Conservation (phyloP, 331 rosid genomes). For the Dryas integrifolia region DNA sequence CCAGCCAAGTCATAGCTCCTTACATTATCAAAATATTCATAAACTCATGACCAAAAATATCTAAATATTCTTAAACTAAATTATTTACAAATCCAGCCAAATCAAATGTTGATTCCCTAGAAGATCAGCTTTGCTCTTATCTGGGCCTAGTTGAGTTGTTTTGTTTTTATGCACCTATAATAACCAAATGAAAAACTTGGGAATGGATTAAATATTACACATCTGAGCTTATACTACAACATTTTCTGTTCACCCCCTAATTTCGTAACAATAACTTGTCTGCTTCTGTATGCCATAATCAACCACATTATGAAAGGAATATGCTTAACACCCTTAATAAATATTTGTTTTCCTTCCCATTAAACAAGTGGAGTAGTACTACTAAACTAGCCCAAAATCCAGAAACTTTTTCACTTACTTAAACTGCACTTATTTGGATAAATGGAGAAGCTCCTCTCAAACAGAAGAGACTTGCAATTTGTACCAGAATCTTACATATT, state of each 20-base stretch:
- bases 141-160: not conserved
- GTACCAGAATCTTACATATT: slow-evolving; percentile 12
- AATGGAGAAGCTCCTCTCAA: slow-evolving; percentile 13
- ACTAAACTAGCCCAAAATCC: not conserved
- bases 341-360: no score
- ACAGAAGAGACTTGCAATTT: not conserved
- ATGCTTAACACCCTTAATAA: not conserved
- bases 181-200: no score
- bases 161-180: not conserved
- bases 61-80: no score
- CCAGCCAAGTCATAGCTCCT: no score
- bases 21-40: no score
- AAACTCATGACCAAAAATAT: no score
- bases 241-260: not conserved
- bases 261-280: not conserved
- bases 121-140: not conserved
- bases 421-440: not conserved
- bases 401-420: not conserved
- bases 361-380: no score
- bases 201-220: no score
- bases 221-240: not conserved
- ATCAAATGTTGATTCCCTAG: not conserved
- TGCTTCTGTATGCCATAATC: not conserved
- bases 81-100: no score
- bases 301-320: not conserved